Base-by-base conservation (phyloP, 345 rosid genomes). In the Bruguiera gymnorhiza region DNA sequence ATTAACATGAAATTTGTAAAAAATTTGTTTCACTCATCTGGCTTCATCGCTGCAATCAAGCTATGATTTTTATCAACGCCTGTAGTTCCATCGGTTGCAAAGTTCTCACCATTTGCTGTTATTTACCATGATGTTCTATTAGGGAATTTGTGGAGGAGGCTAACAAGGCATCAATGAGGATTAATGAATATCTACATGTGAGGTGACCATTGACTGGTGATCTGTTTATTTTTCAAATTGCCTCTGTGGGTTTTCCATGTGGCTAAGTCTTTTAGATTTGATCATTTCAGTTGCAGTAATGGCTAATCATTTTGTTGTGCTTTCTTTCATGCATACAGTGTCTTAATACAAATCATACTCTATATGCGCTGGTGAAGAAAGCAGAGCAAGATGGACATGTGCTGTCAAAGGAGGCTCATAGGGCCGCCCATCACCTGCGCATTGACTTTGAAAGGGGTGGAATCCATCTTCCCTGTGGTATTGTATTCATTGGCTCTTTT, bases 151-250 rank as follows among this genome's bases (percentile, higher is more conserved):
- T 95, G 48, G 91, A 85, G 83, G 96, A 84, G 81, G 99, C 99
- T 73, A 86, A 66, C 76, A 84, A 85, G 79, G 99, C 99, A 63
- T 86, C 96, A 18, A 80, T 95, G 83, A 86, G 83, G 67, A 85
- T 95, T 69, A 85, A 84, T 76, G 92, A 92, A 69, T 95, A 95
- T 89, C 91, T 95, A 84, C 99, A 95, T 92, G 99, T 95, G 97
- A 95, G 99, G 91, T 87, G 92, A 92, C 97, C 86, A 73, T 88
- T 87, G 92, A 94, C 97, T 86, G 71, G 60, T 73, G 75, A 78
- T 81, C 60, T 80, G 56, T 72, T 71, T 80, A 36, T 60, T 66
- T 60, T 67, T 43, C 50, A 43, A 56, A 61, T 20, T 60, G 18
- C 31, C 52, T 66, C 53, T 2, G 60, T 54, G 60, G 61, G 62